Base-by-base conservation (phyloP, 2,329 filamentous ascomycete genomes). In the Xylaria sp. region DNA sequence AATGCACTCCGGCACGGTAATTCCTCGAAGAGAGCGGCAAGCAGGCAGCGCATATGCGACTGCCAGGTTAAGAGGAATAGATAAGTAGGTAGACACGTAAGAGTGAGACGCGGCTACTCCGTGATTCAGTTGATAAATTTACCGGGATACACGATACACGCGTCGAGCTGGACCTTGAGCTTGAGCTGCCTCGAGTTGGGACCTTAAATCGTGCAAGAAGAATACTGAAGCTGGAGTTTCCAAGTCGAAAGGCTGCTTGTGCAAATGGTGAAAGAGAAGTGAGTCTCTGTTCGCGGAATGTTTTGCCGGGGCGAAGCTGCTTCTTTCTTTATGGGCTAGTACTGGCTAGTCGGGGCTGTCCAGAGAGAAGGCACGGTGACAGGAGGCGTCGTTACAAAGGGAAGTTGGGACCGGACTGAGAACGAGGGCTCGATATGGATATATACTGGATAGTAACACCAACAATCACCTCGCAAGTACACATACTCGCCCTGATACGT, bases 41-140 rank as follows among this genome's bases (percentile, higher is more conserved):
- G 57, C 54, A 61, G 52, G 62, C 60, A 23, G 60, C 57, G 59
- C 65, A 59, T 61, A 50, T 64, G 64, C 62, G 63, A 55, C 62
- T 54, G 23, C 49, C 35, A 64, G 63, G 59, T 30, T 30, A 30
- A 60, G 46, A 63, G 62, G 4, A 57, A 50, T 49, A 50, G 10
- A 2, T 23, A 7, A 57, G 52, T 49, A 50, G 10, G 2, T 23
- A 35, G 13, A 16, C 23, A 30, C 4, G 23, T 30, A 30, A 30
- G 23, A 30, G 23, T 52, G 37, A 16, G 49, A 6, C 48, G 46
- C 58, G 39, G 49, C 35, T 46, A 30, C 4, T 30, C 23, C 23
- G 23, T 30, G 44, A 58, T 39, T 62, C 55, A 56, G 52, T n/a
- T 50, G 42, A 9, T 50, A 19, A 52, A 37, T 48, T 42, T 9